Evolutionary conservation across 495 filamentous ascomycete species (phyloP).

Genomic region (Xanthoparmelia taractica): DNA sequence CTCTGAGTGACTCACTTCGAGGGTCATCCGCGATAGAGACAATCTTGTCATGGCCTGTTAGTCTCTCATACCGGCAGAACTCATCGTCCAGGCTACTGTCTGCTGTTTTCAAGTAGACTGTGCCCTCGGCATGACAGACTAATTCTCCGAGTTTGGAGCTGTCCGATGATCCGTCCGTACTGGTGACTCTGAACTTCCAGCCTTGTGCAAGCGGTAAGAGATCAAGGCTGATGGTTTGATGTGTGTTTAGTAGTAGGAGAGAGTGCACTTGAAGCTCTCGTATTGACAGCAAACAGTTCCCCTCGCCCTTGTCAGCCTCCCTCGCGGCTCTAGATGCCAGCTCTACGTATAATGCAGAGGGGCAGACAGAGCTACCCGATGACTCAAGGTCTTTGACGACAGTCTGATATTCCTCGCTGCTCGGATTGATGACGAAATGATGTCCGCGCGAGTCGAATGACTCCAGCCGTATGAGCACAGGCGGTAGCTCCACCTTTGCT

Average conservation of each 20-base stretch:
- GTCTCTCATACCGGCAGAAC: conserved; percentile 13
- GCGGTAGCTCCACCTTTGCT: not conserved
- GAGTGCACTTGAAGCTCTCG: conserved; percentile 3
- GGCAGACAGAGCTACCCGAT: conserved; percentile 5
- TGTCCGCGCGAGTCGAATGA: conserved; percentile 11
- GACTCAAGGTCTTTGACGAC: conserved; percentile 12
- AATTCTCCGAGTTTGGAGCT: not conserved
- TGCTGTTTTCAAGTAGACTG: conserved; percentile 7
- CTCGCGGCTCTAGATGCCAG: conserved; percentile 13
- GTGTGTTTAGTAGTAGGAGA: not conserved
- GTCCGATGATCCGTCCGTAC: conserved; percentile 3
- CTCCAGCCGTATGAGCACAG: conserved; percentile 6
- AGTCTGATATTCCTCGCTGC: conserved; percentile 14
- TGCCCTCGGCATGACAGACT: conserved; percentile 9
- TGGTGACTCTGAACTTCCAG: conserved; percentile 14
- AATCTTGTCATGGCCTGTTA: conserved; percentile 5
- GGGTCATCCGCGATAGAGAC: not conserved
- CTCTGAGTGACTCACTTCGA: conserved; percentile 9
- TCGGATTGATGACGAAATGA: conserved; percentile 17
- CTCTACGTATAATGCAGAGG: conserved; percentile 15
- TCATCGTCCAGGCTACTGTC: conserved; percentile 11
- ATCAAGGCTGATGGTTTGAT: conserved; percentile 15
- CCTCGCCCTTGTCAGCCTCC: not conserved
- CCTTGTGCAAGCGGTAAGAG: conserved; percentile 11
- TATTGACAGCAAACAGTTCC: conserved; percentile 9